Base-by-base conservation (phyloP, 2,329 filamentous ascomycete species). In the Dactylella cylindrospora region DNA sequence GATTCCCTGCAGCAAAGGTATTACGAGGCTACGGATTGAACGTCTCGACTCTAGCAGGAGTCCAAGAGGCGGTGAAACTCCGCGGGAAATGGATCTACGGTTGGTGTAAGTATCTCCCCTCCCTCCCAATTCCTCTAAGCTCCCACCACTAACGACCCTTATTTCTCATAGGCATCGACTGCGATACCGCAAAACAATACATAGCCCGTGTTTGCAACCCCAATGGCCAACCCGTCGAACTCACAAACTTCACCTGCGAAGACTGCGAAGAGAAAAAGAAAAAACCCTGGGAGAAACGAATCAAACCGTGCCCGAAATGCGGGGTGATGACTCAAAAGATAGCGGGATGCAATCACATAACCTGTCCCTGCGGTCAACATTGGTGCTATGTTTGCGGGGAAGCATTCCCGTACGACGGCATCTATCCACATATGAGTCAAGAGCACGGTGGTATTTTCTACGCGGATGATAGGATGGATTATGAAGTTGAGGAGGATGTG, bases 61-160 rank as follows among this genome's bases (percentile, higher is more conserved):
- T 78, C 19, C 66, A 66, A 1, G 66, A 67, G 0, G 78, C 76
- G 0, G 70, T 78, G 0, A 66, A 71, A 2, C 72, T 77, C 9
- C 65, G 70, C 1, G 77, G 73, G 1, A 69, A 68, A 1, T 78
- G 74, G 73, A 75, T 79, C 46, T 77, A 79, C 36, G 76, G 74
- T 0, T 78, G 76, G 77, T 81, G 50, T 64, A 46, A 55, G 51
- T 64, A 40, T 13, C 23, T 23, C 13, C 15, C 13, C 12, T 31
- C 19, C 17, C 28, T 44, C 17, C 3, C 3, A 36, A 15, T 38
- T 22, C 13, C 25, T 31, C 8, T 12, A 35, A 40, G 15, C 3
- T 19, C 7, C 20, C n/a, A 15, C 9, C 31, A 35, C 32, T 36
- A 31, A 54, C 13, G 41, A 28, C 22, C 36, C 25, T 17, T 31